Evolutionary conservation across 306 rosid genomes (phyloP).

Genomic region (Styphnolobium japonicum): DNA sequence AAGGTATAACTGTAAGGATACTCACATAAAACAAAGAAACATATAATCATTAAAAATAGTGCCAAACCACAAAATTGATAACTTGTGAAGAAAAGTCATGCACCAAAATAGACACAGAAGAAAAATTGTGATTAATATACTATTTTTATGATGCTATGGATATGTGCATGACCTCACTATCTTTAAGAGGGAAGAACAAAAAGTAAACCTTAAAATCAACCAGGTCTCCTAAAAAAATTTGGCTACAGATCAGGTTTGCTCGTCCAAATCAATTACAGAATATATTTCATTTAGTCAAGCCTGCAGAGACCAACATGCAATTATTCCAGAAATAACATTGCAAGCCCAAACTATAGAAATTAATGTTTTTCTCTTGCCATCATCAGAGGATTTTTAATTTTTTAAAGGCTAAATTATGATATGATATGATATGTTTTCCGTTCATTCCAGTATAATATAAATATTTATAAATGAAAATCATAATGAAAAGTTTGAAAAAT

Average conservation of each 20-base stretch:
- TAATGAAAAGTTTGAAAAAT: background rate
- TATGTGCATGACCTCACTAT: background rate
- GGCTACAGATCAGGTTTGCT: background rate
- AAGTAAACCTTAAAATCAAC: background rate
- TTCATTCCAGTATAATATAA: background rate
- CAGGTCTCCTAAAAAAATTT: background rate
- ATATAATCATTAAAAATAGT: background rate
- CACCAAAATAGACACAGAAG: background rate
- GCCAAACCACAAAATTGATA: background rate
- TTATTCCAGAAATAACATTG: background rate
- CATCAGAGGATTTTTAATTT: background rate
- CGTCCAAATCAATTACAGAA: background rate
- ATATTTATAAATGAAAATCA: background rate
- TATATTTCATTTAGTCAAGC: background rate
- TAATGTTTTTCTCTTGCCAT: background rate
- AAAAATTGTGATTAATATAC: background rate
- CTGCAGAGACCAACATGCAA: background rate
- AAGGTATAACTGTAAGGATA: background rate
- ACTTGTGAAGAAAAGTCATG: background rate
- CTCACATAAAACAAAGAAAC: background rate
- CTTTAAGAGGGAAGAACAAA: background rate
- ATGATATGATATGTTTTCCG: background rate
- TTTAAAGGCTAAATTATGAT: background rate
- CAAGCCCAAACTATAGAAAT: background rate
- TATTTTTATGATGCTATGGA: background rate